A percentile compares a stretch with the other conserved stretches of the same genome.
Conservation (phyloP, 176 grass and related monocot genomes). For the Triticum aestivum region IWGSC_CS_RefSeq_v2.1 NC_057814.1:405883013-405883512, state of each 20-base stretch:
- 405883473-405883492: conserved; percentile 98
- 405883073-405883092: conserved; percentile 62
- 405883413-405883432: conserved; percentile 85
- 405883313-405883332: conserved; percentile 25
- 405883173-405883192: neutral
- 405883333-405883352: conserved; percentile 46
- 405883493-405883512: conserved; percentile 64
- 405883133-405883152: conserved; percentile 68
- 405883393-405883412: conserved; percentile 43
- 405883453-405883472: conserved; percentile 94
- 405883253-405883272: conserved; percentile 32
- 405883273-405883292: conserved; percentile 50
- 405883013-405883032: neutral
- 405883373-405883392: conserved; percentile 52
- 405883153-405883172: neutral
- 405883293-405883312: neutral
- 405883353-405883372: conserved; percentile 31
- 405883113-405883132: conserved; percentile 78
- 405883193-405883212: neutral
- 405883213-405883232: conserved; percentile 43
- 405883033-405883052: neutral
- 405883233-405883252: conserved; percentile 48
- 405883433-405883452: conserved; percentile 89
- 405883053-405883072: neutral
- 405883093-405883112: conserved; percentile 96